Base-by-base conservation (phyloP, 2,329 filamentous ascomycete genomes). In the Myriosclerotinia duriaeana region DNA sequence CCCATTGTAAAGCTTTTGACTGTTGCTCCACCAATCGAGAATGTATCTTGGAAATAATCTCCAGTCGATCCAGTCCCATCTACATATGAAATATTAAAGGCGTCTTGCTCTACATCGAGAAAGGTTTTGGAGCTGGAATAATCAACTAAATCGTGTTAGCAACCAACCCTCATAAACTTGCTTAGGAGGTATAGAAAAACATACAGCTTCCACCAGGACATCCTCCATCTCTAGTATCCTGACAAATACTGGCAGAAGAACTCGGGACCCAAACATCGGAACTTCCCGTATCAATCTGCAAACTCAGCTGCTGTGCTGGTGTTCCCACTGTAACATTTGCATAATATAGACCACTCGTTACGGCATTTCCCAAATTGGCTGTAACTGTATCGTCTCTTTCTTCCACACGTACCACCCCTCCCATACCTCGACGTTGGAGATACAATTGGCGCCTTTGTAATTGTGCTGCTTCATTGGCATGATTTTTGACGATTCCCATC, bases 261-360 rank as follows among this genome's bases (percentile, higher is more conserved):
- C 53, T 66, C 20, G 74, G 74, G 7, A 88, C 78, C 85, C 86
- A 89, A 5, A 85, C 82, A 73, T 89, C 87, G 70, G 83, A 86
- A 74, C 84, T 87, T 38, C 86, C 87, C 2, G 86, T 89, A 75
- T 89, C 86, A 69, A 88, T 80, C 64, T 85, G 79, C 71, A 89
- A 79, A 64, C 76, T 79, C 60, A 87, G 75, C 3, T 76, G 75
- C 75, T 89, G 86, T 0, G 79, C 78, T 0, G 87, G 87, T 0
- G 85, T 87, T 60, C 87, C 87, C 53, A 89, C 76, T n/a, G 78
- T 77, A 53, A 89, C 80, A 61, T 85, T 80, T 52, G 83, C 81
- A 65, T 69, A 72, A 56, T 76, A 76, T 17, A 83, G 81, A 44
- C 83, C 84, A 55, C 80, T 82, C 0, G 80, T 81, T 68, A 85